These are phyloP conservation scores for Tylopilus orsonianus DNA, from an alignment of 1,284 basidiomycete genomes.

Conservation along the genomic window DNA sequence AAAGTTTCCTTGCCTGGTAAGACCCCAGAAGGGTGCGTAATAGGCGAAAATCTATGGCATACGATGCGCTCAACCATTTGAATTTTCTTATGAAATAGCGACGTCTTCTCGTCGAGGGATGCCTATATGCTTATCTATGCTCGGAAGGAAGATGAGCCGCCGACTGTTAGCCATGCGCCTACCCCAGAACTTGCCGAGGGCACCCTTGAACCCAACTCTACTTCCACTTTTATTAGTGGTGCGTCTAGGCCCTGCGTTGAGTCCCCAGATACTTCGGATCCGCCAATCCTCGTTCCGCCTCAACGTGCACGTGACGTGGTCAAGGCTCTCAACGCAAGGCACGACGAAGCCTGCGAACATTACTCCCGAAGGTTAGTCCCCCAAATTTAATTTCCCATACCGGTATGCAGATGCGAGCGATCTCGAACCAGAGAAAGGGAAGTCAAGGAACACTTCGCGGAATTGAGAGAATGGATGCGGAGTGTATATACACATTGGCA, in stretches of 20 bases:
- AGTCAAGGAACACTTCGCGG: slow-evolving; percentile 45
- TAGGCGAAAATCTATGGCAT: slow-evolving; percentile 6
- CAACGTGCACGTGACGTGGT: slow-evolving; percentile 53
- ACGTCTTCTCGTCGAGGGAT: slow-evolving; percentile 66
- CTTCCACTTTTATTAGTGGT: slow-evolving; percentile 20
- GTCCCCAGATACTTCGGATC: slow-evolving; percentile 15
- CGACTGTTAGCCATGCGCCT: slow-evolving; percentile 18
- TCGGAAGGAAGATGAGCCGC: slow-evolving; percentile 36
- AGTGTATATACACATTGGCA: slow-evolving; percentile 67
- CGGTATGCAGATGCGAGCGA: slow-evolving; percentile 15
- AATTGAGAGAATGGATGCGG: slow-evolving; percentile 51
- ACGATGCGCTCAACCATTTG: slow-evolving; percentile 24
- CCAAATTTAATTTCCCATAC: slow-evolving; percentile 17
- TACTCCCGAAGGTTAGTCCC: slow-evolving; percentile 50
- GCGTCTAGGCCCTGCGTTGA: slow-evolving; percentile 14
- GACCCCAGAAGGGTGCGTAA: slow-evolving; percentile 28
- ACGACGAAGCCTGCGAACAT: slow-evolving; percentile 50
- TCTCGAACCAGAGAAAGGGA: slow-evolving; percentile 42
- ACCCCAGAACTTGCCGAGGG: slow-evolving; percentile 25
- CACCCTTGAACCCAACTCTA: slow-evolving; percentile 17
- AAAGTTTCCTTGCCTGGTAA: slow-evolving; percentile 28
- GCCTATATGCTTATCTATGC: slow-evolving; percentile 93
- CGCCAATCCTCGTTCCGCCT: slow-evolving; percentile 44
- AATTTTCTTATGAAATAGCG: slow-evolving; percentile 30
- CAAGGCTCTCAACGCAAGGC: slow-evolving; percentile 51